These are phyloP conservation scores for Magnaporthiopsis rhizophila DNA, from an alignment of 2,329 filamentous ascomycete genomes.

Conservation along the genomic window DNA sequence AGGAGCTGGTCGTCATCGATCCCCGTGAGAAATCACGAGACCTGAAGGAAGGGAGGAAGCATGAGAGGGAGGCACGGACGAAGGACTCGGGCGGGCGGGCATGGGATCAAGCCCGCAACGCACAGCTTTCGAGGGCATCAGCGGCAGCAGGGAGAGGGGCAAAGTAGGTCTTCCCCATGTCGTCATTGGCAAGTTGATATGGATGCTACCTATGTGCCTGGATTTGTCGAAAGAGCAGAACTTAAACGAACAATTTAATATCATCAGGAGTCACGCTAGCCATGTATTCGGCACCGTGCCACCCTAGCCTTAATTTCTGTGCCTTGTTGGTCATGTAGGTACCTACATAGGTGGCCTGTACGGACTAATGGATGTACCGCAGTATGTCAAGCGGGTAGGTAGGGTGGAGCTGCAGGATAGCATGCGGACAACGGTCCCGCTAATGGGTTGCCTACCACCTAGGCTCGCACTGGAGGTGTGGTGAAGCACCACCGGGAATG, in stretches of 20 bases:
- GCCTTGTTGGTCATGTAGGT: background rate
- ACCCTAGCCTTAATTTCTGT: too few species aligned
- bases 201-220: background rate
- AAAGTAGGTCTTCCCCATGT: conserved; percentile 25
- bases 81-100: conserved; percentile 44
- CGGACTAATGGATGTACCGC: background rate
- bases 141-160: conserved; percentile 50
- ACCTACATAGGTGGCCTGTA: too few species aligned
- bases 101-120: conserved; percentile 52
- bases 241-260: background rate
- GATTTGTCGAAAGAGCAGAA: background rate
- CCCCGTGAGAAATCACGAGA: conserved; percentile 74
- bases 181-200: background rate
- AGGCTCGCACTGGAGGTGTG: background rate
- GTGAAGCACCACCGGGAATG: background rate
- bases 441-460: too few species aligned
- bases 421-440: too few species aligned
- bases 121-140: conserved; percentile 44
- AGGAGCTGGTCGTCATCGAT: conserved; percentile 89
- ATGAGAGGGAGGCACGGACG: conserved; percentile 45
- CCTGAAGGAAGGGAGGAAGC: conserved; percentile 56
- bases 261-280: background rate
- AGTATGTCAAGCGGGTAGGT: background rate
- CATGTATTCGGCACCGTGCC: too few species aligned
- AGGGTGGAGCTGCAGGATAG: background rate